Conservation (phyloP, 768 basidiomycete genomes). For the Boletellus ananiceps region DNA sequence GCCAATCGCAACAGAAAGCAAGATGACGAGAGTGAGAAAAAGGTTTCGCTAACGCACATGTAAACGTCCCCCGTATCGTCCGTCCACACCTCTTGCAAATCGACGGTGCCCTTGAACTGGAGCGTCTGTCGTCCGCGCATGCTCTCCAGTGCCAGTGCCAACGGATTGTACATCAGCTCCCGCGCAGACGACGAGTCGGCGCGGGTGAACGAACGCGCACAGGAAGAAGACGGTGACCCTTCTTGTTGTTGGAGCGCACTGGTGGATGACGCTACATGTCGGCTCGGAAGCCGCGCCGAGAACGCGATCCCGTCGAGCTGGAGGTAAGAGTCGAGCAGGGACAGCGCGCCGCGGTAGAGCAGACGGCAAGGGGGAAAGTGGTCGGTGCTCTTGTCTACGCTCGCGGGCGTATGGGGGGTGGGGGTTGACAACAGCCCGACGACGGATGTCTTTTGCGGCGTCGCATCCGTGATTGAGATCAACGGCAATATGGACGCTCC, state of each 20-base stretch:
- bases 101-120: conserved; percentile 51
- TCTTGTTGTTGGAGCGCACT: conserved; percentile 12
- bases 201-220: conserved; percentile 14
- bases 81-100: conserved; percentile 51
- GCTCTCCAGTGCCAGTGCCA: conserved; percentile 71
- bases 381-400: background rate
- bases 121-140: conserved; percentile 72
- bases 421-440: too few relatives aligned
- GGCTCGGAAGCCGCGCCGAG: conserved; percentile 41
- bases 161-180: conserved; percentile 58
- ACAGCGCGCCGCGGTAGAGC: conserved; percentile 71
- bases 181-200: background rate
- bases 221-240: conserved; percentile 18
- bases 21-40: too few relatives aligned
- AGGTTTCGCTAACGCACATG: conserved; percentile 23
- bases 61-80: conserved; percentile 52
- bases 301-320: conserved; percentile 74
- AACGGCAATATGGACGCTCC: background rate
- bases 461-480: conserved; percentile 17
- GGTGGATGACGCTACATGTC: conserved; percentile 1
- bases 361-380: conserved; percentile 38
- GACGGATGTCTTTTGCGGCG: conserved; percentile 18
- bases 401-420: background rate
- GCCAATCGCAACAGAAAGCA: background rate
- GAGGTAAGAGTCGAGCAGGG: conserved; percentile 67